A percentile compares a stretch with the other conserved stretches of the same genome.
phyloP scores from a whole-genome alignment of 768 basidiomycete genomes.

The Panus rudis region DNA sequence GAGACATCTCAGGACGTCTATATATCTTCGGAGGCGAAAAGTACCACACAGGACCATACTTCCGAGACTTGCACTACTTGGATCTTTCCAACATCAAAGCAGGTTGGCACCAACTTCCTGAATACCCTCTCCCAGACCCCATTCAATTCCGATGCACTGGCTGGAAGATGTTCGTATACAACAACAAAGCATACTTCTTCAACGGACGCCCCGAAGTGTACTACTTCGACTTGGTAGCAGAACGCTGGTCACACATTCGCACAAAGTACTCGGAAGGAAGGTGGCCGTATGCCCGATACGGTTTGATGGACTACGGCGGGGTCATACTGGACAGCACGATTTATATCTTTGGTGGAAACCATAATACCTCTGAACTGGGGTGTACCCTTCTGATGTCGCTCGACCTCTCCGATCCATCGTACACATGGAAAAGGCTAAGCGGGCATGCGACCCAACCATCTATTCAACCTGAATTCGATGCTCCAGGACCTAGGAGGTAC shows the following conservation, averaged over 20 bases:
- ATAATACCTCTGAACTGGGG: conserved; percentile 24
- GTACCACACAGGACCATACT: conserved; percentile 7
- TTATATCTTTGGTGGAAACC: conserved; percentile 33
- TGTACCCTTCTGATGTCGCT: conserved; percentile 34
- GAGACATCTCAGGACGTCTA: conserved; percentile 13
- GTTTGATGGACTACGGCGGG: conserved; percentile 11
- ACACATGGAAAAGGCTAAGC: conserved; percentile 25
- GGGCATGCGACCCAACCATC: conserved; percentile 6
- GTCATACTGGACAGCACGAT: conserved; percentile 24
- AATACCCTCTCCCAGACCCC: conserved; percentile 4
- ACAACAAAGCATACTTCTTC: conserved; percentile 32
- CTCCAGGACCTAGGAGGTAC: conserved; percentile 29
- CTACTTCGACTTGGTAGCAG: conserved; percentile 30
- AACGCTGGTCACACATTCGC: conserved; percentile 26
- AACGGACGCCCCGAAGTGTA: conserved; percentile 24
- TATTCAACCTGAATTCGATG: conserved; percentile 13
- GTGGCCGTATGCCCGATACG: conserved; percentile 9
- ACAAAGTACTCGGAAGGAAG: conserved; percentile 16
- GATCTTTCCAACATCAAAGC: conserved; percentile 11
- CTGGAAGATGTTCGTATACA: conserved; percentile 16
- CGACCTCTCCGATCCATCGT: conserved; percentile 27
- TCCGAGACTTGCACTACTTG: conserved; percentile 15
- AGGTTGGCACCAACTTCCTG: conserved; percentile 15
- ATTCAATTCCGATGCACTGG: conserved; percentile 3
- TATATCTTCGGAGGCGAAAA: conserved; percentile 14